A percentile compares a stretch with the other conserved stretches of the same genome.
These are phyloP conservation scores for Aschersonia sp. DNA, from an alignment of 2,329 filamentous ascomycete species.

Conservation along the genomic window DNA sequence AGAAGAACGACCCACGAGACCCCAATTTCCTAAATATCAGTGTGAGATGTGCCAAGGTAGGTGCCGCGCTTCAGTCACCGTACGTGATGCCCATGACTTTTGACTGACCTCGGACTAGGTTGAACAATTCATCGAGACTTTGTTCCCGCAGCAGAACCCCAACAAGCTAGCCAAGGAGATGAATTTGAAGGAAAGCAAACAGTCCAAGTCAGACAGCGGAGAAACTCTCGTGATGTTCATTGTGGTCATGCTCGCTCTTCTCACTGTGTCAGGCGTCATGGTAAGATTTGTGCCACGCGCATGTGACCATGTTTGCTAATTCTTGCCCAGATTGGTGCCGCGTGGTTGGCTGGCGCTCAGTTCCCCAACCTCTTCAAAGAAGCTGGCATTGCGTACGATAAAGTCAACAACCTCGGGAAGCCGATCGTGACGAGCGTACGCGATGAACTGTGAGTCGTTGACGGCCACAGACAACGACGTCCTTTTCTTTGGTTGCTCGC, in stretches of 20 bases:
- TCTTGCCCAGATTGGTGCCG: conserved; percentile 49
- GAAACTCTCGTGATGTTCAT: conserved; percentile 52
- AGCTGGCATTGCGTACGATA: conserved; percentile 7
- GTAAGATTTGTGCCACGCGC: conserved; percentile 29
- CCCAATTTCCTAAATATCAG: conserved; percentile 89
- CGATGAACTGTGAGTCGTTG: conserved; percentile 20
- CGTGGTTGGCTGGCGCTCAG: conserved; percentile 67
- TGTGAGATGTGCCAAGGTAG: conserved; percentile 74
- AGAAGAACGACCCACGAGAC: conserved; percentile 88
- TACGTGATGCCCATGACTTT: background rate
- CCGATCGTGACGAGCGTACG: conserved; percentile 12
- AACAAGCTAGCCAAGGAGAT: conserved; percentile 35
- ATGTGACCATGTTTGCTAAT: background rate
- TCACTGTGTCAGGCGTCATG: conserved; percentile 63
- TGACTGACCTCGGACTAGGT: conserved; percentile 36
- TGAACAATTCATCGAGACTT: conserved; percentile 86
- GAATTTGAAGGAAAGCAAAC: conserved; percentile 20
- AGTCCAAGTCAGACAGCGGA: conserved; percentile 35
- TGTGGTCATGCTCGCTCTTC: conserved; percentile 53
- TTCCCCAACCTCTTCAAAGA: conserved; percentile 43
- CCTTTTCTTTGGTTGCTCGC: background rate
- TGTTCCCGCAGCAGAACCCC: conserved; percentile 75
- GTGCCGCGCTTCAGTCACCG: background rate
- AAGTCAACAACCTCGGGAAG: conserved; percentile 9
- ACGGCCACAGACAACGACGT: background rate